A percentile compares a stretch with the other conserved stretches of the same genome.
These are phyloP conservation scores for Chlamydomonas applanata DNA, from an alignment of 139 green algal species.

Conservation along the genomic window DNA sequence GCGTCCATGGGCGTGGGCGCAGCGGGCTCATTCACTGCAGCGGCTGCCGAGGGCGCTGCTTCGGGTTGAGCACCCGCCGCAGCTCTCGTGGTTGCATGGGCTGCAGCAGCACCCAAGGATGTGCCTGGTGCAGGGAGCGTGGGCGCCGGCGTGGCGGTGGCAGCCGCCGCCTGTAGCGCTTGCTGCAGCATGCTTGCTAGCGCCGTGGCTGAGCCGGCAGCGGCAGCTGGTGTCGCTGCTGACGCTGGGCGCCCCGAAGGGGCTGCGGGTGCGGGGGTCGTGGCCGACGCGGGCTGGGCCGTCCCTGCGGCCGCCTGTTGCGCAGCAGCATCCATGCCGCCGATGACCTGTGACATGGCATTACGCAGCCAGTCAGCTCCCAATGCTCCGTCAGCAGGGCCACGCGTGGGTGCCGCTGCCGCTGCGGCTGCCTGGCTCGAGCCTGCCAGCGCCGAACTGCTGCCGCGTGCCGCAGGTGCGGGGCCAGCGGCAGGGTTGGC, in stretches of 20 bases:
- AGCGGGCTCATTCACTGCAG: not conserved
- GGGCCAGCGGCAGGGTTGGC: no score
- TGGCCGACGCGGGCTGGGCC: not conserved
- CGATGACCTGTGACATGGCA: no score
- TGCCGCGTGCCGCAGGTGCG: no score
- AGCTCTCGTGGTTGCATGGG: not conserved
- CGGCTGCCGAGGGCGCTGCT: conserved; percentile 6
- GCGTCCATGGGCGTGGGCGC: conserved; percentile 3
- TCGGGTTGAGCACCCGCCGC: not conserved
- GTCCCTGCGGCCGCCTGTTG: not conserved
- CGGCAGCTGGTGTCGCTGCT: conserved; percentile 11
- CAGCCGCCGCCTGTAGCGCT: not conserved
- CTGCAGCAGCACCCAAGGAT: conserved; percentile 1
- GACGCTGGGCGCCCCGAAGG: conserved; percentile 6
- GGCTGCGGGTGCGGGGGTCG: not conserved
- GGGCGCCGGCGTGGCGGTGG: not conserved
- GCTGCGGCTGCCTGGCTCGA: not conserved
- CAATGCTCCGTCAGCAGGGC: not conserved
- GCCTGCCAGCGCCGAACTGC: not conserved
- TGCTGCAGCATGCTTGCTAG: not conserved
- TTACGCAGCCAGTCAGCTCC: not conserved
- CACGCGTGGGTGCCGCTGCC: not conserved
- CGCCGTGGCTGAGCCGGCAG: not conserved
- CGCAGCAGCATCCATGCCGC: no score
- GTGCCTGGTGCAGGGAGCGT: conserved; percentile 2